A percentile compares a stretch with the other conserved stretches of the same genome.
phyloP scores from a whole-genome alignment of 108 stramenopile genomes.

The Skeletonema costatum region DNA sequence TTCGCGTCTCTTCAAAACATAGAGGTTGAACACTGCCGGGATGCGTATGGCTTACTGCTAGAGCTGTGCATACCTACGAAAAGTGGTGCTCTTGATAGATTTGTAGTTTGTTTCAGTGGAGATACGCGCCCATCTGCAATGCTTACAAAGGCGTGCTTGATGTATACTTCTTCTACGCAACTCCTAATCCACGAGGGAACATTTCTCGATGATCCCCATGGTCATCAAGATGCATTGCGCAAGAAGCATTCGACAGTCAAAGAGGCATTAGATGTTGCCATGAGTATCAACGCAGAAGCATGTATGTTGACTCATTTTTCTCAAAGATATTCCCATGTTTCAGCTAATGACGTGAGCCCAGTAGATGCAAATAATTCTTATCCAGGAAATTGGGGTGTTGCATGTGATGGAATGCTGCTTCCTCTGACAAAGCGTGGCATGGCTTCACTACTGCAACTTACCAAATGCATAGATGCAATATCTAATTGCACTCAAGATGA shows the following conservation, averaged over 20 bases:
- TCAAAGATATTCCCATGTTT: slow-evolving; percentile 55
- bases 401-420: slow-evolving; percentile 48
- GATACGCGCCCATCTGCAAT: slow-evolving; percentile 73
- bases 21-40: slow-evolving; percentile 69
- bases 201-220: slow-evolving; percentile 47
- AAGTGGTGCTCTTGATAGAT: not conserved
- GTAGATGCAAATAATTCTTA: not conserved
- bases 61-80: slow-evolving; percentile 37
- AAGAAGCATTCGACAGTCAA: slow-evolving; percentile 59
- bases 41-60: slow-evolving; percentile 63
- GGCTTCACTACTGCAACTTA: slow-evolving; percentile 15
- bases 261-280: slow-evolving; percentile 58
- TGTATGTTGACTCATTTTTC: slow-evolving; percentile 70
- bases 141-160: slow-evolving; percentile 56
- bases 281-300: slow-evolving; percentile 31
- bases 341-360: slow-evolving; percentile 23
- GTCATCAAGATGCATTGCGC: slow-evolving; percentile 37
- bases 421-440: slow-evolving; percentile 27
- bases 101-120: slow-evolving; percentile 71
- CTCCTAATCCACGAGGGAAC: slow-evolving; percentile 65
- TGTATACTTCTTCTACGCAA: not conserved
- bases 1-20: slow-evolving; percentile 62
- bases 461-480: slow-evolving; percentile 31
- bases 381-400: slow-evolving; percentile 35
- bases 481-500: too few relatives aligned